Percentiles rank a stretch among this genome's conserved stretches.
These are phyloP conservation scores for Arabidopsis lyrata DNA, from an alignment of 441 rosid species.

Conservation along the genomic window DNA sequence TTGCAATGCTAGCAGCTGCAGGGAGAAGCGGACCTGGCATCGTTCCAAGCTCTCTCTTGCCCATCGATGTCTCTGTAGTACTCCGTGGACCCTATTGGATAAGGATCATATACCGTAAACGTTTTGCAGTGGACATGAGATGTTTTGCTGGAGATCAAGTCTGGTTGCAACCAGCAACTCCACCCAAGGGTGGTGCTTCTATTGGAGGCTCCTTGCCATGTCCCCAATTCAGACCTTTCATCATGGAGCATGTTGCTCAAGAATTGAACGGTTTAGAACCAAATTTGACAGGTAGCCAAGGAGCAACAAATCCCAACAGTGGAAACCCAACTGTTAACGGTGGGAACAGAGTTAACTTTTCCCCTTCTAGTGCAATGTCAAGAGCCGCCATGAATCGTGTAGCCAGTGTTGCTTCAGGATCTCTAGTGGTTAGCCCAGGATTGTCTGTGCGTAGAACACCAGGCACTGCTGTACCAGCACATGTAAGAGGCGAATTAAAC, in stretches of 20 bases:
- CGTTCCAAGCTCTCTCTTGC: constrained; percentile 96
- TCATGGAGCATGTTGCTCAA: constrained; percentile 99
- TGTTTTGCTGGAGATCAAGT: constrained; percentile 99
- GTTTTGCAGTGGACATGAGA: constrained; percentile 98
- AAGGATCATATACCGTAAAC: constrained; percentile 90
- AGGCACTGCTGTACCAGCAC: constrained; percentile 84
- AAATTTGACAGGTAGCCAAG: constrained; percentile 74
- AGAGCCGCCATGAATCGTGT: constrained; percentile 79
- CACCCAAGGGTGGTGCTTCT: constrained; percentile 94
- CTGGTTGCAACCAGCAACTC: constrained; percentile 99
- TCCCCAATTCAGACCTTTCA: constrained; percentile 99
- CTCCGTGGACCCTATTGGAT: constrained; percentile 99
- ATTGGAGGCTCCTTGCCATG: constrained; percentile 98
- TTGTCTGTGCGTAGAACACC: constrained; percentile 86
- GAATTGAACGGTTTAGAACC: constrained; percentile 95
- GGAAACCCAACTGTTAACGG: constrained; percentile 59
- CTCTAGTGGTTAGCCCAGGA: too few species aligned
- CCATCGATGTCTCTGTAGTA: constrained; percentile 98
- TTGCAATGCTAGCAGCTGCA: constrained; percentile 81
- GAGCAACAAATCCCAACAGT: constrained; percentile 55
- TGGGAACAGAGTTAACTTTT: constrained; percentile 78
- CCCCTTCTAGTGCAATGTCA: constrained; percentile 65
- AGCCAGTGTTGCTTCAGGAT: constrained; percentile 69
- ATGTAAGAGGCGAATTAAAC: constrained; percentile 93
- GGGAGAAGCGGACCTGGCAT: constrained; percentile 98